Base-by-base conservation (phyloP, 106 monocot genomes). In the Hemerocallis citrina region DNA sequence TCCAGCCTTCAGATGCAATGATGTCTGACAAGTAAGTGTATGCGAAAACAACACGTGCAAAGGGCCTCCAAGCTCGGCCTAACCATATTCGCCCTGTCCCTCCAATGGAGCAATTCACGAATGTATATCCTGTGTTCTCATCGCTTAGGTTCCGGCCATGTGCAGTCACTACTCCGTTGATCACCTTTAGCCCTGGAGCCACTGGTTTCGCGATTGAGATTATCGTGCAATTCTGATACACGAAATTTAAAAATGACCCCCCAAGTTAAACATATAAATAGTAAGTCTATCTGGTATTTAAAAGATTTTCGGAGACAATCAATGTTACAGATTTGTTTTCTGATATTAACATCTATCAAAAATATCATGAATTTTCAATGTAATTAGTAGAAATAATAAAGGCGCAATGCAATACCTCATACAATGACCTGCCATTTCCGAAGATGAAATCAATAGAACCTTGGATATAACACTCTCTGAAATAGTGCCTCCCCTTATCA, bases 401-500 rank as follows among this genome's bases (percentile, higher is more conserved):
- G 2, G 2, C 41, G 5, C 41, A 41, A n/a, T n/a, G n/a, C n/a
- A n/a, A n/a, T 62, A 96, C 96, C 84, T 98, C 91, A 29, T 87
- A 98, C 7, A 98, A 40, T 0, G 96, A 98, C 35, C 69, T 74
- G 11, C 65, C 91, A 51, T 91, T 77, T 16, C 96, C 96, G 55
- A 98, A 98, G 64, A 98, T 81, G 66, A 98, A 98, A 65, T 98
- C 96, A 17, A 98, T 91, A 36, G 91, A 87, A 12, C 96, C 96
- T 46, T 98, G 91, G 25, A 98, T 88, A 68, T 67, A 82, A 57
- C 91, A 98, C 8, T 91, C 96, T 55, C 74, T 90, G 61, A 81
- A 91, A 63, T 98, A 98, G 65, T 98, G 96, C 65, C 84, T 65
- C 7, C 91, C 91, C 11, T 57, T 63, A 46, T 98, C 91, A 21